Base-by-base conservation (phyloP, 2,329 filamentous ascomycete species). In the Fusarium sp. region DNA sequence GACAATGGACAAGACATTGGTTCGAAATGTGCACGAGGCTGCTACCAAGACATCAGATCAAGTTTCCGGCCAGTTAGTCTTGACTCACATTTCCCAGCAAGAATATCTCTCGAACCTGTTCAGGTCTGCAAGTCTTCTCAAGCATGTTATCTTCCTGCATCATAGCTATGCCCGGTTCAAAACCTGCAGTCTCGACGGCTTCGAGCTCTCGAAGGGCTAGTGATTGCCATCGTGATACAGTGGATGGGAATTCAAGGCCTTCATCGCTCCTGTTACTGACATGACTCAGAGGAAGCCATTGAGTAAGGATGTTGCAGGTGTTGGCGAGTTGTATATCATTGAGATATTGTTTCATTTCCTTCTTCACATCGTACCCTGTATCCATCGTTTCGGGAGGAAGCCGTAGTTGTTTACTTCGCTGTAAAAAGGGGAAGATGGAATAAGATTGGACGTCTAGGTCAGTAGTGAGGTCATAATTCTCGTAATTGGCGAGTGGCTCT, bases 241-340 rank as follows among this genome's bases (percentile, higher is more conserved):
- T 41, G 2, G 64, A 52, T 4, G 77, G 67, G 30, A 79, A 77
- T 0, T 9, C 27, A 1, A 79, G 47, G 2, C 75, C 72, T 48
- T 77, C 73, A 10, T 78, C 77, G 3, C 65, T 72, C 2, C 71
- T 68, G 7, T 25, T 6, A 20, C 63, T 57, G 8, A 73, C 60
- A 7, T 68, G 46, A 17, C 54, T 65, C 1, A 80, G 50, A 14
- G 78, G 78, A 13, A 80, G 71, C 76, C 77, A 79, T 39, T 73
- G 56, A 0, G 40, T 39, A 6, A 67, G 48, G 5, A 78, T 50
- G 44, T 72, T 60, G 52, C 71, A 70, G 22, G 53, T 54, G 15
- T 30, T 52, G 52, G 70, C 72, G 15, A 47, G 19, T 6, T 43
- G 52, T 22, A 78, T 54, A 7, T 67, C 54, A 3, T 37, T 20